Base-by-base conservation (phyloP, 2,329 filamentous ascomycete species). In the Claviceps sp. region DNA sequence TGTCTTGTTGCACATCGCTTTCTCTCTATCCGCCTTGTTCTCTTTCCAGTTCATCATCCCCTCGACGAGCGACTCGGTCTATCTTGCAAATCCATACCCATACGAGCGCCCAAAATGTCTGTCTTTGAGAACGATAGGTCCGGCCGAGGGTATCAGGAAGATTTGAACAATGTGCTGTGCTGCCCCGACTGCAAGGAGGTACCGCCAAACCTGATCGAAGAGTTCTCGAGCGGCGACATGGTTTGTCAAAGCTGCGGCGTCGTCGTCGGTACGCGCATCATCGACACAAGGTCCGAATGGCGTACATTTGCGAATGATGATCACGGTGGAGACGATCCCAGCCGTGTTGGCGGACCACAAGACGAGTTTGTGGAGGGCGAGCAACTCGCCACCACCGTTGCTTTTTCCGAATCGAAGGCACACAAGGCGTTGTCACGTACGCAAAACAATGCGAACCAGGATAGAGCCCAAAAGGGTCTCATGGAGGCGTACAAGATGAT, bases 221-320 rank as follows among this genome's bases (percentile, higher is more conserved):
- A 97, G 66, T 93, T 91, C 65, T 89, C 89, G 5, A 87, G 84
- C 38, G 88, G 89, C 57, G 93, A 98, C 67, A 87, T 94, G 66
- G 89, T 98, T 52, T 98, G 93, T 66, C 86, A 79, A 54, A 89
- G 85, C 55, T 98, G 93, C 63, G 93, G 93, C 40, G 76, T 96
- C 37, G 93, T 98, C 5, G 79, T 98, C 34, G 86, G 87, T 54
- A 87, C 91, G 63, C 85, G 89, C 58, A 89, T 93, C 65, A 90
- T 98, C 63, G 94, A 98, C 65, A 94, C 88, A 55, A 86, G 94
- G 56, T 95, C 89, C 47, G 93, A 98, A 72, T 98, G 93, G 93
- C 88, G 93, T 65, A 98, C 93, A 1, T 98, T 98, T 71, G 89
- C 90, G 65, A 97, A 97, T 66, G 93, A 98, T 64, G 94, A 98